These are phyloP conservation scores for Penicillium simplicissimum DNA, from an alignment of 495 filamentous ascomycete species.

Conservation along the genomic window DNA sequence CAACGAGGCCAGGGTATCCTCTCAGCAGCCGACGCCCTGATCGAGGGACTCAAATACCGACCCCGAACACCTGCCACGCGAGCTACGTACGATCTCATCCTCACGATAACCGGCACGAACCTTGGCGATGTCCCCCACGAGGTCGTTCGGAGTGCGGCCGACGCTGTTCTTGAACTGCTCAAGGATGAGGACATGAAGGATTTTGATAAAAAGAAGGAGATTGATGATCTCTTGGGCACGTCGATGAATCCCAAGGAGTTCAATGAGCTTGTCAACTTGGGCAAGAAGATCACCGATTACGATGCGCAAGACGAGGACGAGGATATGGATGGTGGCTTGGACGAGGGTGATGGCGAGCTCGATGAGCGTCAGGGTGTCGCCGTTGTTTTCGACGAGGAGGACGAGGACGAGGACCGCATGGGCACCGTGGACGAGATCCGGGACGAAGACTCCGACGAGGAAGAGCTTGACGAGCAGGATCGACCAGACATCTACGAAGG, in stretches of 20 bases:
- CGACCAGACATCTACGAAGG: conserved; percentile 49
- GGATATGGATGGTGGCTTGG: conserved; percentile 68
- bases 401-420: conserved; percentile 82
- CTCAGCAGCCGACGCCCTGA: conserved; percentile 77
- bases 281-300: conserved; percentile 99
- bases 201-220: conserved; percentile 96
- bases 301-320: conserved; percentile 97
- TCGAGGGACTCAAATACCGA: conserved; percentile 85
- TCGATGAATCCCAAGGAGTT: conserved; percentile 87
- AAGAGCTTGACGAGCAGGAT: conserved; percentile 57
- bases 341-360: conserved; percentile 68
- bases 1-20: conserved; percentile 78
- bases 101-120: conserved; percentile 83
- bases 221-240: conserved; percentile 86
- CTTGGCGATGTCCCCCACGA: conserved; percentile 93
- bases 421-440: conserved; percentile 75
- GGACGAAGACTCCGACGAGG: conserved; percentile 79
- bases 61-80: conserved; percentile 89
- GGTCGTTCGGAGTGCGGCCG: conserved; percentile 91
- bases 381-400: conserved; percentile 93
- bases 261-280: conserved; percentile 93
- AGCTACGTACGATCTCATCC: conserved; percentile 93
- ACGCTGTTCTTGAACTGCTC: conserved; percentile 84
- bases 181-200: conserved; percentile 97
- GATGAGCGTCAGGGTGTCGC: conserved; percentile 96